Evolutionary conservation across 2,329 filamentous ascomycete genomes (phyloP).

Genomic region (Pseudovirgaria hyperparasitica): DNA sequence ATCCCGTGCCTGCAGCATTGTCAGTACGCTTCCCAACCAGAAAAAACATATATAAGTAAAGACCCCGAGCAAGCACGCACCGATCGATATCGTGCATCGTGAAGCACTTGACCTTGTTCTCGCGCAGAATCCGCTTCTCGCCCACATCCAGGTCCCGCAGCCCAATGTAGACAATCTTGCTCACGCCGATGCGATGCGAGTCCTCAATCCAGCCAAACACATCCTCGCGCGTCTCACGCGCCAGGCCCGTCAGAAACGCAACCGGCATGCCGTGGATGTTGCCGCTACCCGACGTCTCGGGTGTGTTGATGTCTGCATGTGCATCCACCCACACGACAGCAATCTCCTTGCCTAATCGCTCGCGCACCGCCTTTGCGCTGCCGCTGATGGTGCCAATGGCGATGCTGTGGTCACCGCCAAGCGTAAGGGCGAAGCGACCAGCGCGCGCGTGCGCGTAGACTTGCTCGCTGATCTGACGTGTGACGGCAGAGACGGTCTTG

Average conservation of each 20-base stretch:
- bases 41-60: not conserved
- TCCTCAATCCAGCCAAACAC: constrained; percentile 82
- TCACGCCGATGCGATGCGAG: constrained; percentile 55
- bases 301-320: constrained; percentile 95
- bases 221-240: constrained; percentile 60
- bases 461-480: constrained; percentile 63
- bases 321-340: constrained; percentile 98
- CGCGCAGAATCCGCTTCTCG: constrained; percentile 83
- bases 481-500: constrained; percentile 73
- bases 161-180: constrained; percentile 94
- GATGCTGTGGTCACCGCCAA: constrained; percentile 93
- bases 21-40: constrained; percentile 4
- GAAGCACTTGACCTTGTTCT: constrained; percentile 88
- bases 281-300: constrained; percentile 76
- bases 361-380: constrained; percentile 71
- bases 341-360: constrained; percentile 70
- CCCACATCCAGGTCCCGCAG: constrained; percentile 83
- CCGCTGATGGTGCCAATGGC: constrained; percentile 89
- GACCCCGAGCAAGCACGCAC: constrained; percentile 33
- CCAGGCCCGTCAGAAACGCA: constrained; percentile 76
- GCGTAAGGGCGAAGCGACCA: constrained; percentile 79
- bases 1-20: constrained; percentile 60
- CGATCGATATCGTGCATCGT: constrained; percentile 97
- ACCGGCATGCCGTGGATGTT: constrained; percentile 99
- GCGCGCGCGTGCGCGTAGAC: constrained; percentile 76